Evolutionary conservation across 1,284 basidiomycete species (phyloP).

Genomic region (Ceratobasidium sp.): DNA sequence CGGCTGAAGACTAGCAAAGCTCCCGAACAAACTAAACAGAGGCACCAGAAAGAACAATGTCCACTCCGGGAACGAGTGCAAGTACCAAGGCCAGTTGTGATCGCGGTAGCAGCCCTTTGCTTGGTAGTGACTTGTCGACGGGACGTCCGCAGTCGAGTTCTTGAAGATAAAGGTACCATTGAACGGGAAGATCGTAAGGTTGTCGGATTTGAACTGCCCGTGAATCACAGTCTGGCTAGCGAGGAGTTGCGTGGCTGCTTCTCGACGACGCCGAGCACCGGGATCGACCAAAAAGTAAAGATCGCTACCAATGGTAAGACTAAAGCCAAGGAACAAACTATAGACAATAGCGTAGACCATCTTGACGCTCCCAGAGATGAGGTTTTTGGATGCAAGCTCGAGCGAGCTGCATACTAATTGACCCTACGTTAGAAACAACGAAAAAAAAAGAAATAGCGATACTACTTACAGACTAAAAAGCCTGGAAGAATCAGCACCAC

Average conservation of each 20-base stretch:
- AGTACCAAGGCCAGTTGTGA: constrained; percentile 80
- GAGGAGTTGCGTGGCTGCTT: constrained; percentile 66
- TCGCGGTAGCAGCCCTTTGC: constrained; percentile 78
- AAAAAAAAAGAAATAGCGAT: neutral
- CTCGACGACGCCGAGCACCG: constrained; percentile 66
- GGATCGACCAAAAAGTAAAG: constrained; percentile 84
- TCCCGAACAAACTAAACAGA: constrained; percentile 80
- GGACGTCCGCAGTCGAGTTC: constrained; percentile 61
- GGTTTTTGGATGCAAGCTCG: constrained; percentile 89
- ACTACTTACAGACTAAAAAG: constrained; percentile 48
- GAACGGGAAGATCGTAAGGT: constrained; percentile 65
- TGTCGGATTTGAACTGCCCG: constrained; percentile 78
- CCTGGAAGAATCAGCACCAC: constrained; percentile 84
- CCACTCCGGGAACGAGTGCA: constrained; percentile 82
- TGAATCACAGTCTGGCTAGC: constrained; percentile 67
- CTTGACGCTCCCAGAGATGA: constrained; percentile 87
- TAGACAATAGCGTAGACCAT: constrained; percentile 93
- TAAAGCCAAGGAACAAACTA: constrained; percentile 91
- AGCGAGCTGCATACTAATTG: constrained; percentile 84
- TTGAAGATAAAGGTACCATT: constrained; percentile 83
- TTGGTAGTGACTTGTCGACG: constrained; percentile 63
- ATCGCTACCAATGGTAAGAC: constrained; percentile 89
- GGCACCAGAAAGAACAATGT: constrained; percentile 83
- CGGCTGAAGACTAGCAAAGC: constrained; percentile 83
- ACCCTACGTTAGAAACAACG: constrained; percentile 50